These are phyloP conservation scores for Trametes versicolor DNA, from an alignment of 1,284 basidiomycete species.

Conservation along the genomic window DNA sequence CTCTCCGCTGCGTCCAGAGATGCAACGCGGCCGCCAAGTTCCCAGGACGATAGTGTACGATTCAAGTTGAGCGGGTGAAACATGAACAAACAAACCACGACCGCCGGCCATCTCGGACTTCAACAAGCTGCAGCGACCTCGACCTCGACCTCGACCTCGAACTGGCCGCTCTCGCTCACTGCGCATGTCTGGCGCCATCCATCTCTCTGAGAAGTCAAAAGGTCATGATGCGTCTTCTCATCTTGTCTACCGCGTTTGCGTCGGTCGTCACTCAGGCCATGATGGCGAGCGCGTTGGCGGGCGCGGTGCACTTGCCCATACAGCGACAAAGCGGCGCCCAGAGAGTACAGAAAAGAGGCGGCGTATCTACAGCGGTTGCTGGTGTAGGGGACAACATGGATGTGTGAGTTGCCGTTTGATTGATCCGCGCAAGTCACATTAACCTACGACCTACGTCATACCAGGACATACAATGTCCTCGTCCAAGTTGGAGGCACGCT, in stretches of 20 bases:
- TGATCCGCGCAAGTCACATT: background rate
- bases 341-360: background rate
- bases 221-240: background rate
- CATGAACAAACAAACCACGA: background rate
- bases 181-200: background rate
- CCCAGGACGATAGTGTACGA: no score
- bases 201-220: background rate
- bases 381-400: slow-evolving; percentile 10
- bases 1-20: no score
- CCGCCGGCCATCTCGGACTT: background rate
- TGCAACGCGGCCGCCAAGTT: no score
- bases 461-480: slow-evolving; percentile 46
- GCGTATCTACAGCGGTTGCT: background rate
- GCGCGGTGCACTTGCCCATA: background rate
- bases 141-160: background rate
- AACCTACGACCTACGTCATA: background rate
- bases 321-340: background rate
- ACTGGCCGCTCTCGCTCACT: background rate
- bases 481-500: slow-evolving; percentile 41
- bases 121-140: no score
- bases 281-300: background rate
- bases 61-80: slow-evolving; percentile 76
- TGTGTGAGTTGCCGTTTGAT: background rate
- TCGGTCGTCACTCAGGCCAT: background rate
- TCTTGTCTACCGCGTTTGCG: background rate